Evolutionary conservation across 1,139 yeast species (phyloP).

Genomic region (Petasospora rhodanensis): DNA sequence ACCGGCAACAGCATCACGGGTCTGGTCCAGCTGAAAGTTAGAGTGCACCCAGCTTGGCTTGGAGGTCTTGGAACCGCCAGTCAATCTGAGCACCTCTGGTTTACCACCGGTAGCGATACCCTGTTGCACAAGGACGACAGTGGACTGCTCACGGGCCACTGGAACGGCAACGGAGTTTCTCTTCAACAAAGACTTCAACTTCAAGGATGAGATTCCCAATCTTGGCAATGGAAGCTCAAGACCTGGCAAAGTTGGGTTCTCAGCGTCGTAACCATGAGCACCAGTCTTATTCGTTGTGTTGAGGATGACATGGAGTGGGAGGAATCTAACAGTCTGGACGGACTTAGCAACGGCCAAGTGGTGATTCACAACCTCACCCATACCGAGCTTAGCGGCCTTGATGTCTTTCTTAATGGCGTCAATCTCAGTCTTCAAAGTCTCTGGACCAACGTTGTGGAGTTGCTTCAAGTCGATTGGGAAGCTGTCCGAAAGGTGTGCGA

Average conservation of each 20-base stretch:
- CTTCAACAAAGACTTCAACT: conserved; percentile 59
- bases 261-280: conserved; percentile 57
- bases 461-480: conserved; percentile 51
- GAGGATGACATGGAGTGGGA: conserved; percentile 63
- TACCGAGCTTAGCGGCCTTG: conserved; percentile 65
- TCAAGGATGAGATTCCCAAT: conserved; percentile 61
- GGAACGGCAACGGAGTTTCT: conserved; percentile 41
- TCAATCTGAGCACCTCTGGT: conserved; percentile 66
- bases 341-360: conserved; percentile 76
- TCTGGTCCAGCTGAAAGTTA: conserved; percentile 47
- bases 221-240: conserved; percentile 69
- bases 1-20: conserved; percentile 38
- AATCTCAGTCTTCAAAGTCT: conserved; percentile 33
- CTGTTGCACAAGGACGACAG: conserved; percentile 55
- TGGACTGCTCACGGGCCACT: conserved; percentile 76
- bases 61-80: conserved; percentile 68
- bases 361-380: conserved; percentile 76
- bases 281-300: conserved; percentile 62
- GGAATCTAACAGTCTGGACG: conserved; percentile 63
- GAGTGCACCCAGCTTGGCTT: conserved; percentile 89
- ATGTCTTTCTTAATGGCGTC: conserved; percentile 46
- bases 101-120: conserved; percentile 38
- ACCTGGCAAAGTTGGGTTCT: conserved; percentile 66
- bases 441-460: conserved; percentile 27
- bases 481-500: conserved; percentile 54